A percentile compares a stretch with the other conserved stretches of the same genome.
phyloP scores from a whole-genome alignment of 2,329 filamentous ascomycete species.

The Corniculantispora saksenae region DNA sequence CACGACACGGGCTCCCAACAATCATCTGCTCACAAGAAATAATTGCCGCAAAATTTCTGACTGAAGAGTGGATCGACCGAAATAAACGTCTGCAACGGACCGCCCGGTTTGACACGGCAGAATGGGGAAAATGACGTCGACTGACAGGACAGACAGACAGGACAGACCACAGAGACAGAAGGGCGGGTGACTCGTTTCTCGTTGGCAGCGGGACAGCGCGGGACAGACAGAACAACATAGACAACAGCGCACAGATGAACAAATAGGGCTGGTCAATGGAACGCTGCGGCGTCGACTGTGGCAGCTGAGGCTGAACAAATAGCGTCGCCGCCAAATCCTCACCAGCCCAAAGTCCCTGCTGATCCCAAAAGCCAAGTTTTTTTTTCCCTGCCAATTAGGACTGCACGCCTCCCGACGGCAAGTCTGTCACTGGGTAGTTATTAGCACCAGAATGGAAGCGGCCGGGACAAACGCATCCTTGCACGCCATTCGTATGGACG shows the following conservation, averaged over 20 bases:
- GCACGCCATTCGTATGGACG: too few relatives aligned
- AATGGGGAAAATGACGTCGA: background rate
- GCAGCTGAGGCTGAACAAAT: background rate
- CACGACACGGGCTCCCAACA: too few relatives aligned
- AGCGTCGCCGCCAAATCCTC: background rate
- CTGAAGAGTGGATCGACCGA: background rate
- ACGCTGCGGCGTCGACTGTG: background rate
- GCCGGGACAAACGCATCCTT: too few relatives aligned
- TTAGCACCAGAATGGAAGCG: too few relatives aligned
- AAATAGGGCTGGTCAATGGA: too few relatives aligned
- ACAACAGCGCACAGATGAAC: background rate
- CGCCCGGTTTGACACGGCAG: slow-evolving; percentile 5
- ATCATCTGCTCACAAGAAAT: background rate
- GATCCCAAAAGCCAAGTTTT: background rate
- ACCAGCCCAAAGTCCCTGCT: background rate
- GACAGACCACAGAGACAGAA: too few relatives aligned
- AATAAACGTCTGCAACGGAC: slow-evolving; percentile 9
- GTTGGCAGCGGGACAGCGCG: too few relatives aligned
- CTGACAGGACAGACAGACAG: background rate
- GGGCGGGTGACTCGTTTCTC: too few relatives aligned
- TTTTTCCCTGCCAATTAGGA: background rate
- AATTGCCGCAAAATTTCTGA: slow-evolving; percentile 10
- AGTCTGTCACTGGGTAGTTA: too few relatives aligned
- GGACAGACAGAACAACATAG: background rate
- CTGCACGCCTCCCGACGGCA: too few relatives aligned